Conservation (phyloP, 2,329 filamentous ascomycete species). For the Peltaster fructicola region DNA sequence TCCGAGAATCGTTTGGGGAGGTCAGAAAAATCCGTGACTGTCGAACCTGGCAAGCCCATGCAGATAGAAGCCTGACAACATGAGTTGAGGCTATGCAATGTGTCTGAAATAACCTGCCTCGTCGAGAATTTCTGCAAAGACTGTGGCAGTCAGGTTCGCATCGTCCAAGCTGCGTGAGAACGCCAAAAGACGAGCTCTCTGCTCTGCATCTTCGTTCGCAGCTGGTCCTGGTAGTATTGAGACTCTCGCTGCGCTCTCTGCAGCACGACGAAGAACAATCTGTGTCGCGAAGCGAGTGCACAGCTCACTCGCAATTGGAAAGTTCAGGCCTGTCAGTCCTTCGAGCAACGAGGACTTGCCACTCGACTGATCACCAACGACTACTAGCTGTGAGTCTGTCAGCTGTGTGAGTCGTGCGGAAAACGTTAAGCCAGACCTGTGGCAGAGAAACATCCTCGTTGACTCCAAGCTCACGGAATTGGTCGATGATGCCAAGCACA, state of each 20-base stretch:
- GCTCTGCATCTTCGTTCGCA: constrained; percentile 17
- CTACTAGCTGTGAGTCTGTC: constrained; percentile 30
- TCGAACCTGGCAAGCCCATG: not conserved
- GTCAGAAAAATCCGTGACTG: no score
- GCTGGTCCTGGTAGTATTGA: constrained; percentile 12
- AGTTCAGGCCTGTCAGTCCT: constrained; percentile 41
- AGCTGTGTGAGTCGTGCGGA: no score
- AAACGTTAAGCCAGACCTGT: no score
- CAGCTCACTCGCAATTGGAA: constrained; percentile 35
- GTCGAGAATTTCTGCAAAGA: constrained; percentile 32
- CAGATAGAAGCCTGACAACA: constrained; percentile 1
- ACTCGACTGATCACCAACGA: constrained; percentile 41
- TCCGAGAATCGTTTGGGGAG: constrained; percentile 26
- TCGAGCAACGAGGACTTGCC: constrained; percentile 47
- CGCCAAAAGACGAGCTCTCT: not conserved
- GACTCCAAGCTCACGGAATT: no score
- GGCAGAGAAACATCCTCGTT: no score
- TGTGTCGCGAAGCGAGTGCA: constrained; percentile 31
- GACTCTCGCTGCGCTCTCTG: constrained; percentile 6
- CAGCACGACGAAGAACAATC: constrained; percentile 15
- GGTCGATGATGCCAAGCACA: no score
- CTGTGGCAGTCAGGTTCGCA: constrained; percentile 19
- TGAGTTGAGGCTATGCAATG: no score
- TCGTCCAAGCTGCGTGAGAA: constrained; percentile 5
- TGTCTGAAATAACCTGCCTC: constrained; percentile 36